Evolutionary conservation across 2,329 filamentous ascomycete species (phyloP).

Genomic region (Xylaria sp.): DNA sequence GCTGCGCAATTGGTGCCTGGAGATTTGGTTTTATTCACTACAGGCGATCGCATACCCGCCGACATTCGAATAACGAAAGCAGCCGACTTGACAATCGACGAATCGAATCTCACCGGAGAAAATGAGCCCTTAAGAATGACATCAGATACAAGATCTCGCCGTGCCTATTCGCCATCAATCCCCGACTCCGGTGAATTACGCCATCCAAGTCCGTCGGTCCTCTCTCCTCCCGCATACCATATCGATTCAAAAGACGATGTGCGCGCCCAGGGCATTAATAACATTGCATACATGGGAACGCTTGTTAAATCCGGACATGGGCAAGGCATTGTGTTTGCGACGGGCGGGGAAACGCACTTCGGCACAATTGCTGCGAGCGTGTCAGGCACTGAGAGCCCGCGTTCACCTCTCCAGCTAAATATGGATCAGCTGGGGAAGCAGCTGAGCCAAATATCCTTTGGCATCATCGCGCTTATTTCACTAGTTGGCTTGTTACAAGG

Average conservation of each 20-base stretch:
- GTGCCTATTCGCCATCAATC: conserved; percentile 44
- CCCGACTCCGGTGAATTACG: conserved; percentile 49
- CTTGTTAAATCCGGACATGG: conserved; percentile 94
- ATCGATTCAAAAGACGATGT: conserved; percentile 72
- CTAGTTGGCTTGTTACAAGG: conserved; percentile 91
- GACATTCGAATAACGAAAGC: conserved; percentile 95
- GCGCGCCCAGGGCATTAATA: conserved; percentile 78
- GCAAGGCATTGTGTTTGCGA: conserved; percentile 96
- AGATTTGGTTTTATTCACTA: conserved; percentile 92
- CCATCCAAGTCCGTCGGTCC: conserved; percentile 55
- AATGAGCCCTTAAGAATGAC: conserved; percentile 91
- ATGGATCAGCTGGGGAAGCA: conserved; percentile 99
- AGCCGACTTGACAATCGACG: conserved; percentile 91
- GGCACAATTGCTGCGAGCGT: conserved; percentile 95
- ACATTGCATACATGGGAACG: conserved; percentile 98
- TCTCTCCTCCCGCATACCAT: conserved; percentile 65
- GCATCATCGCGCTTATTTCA: conserved; percentile 92
- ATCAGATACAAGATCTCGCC: conserved; percentile 65
- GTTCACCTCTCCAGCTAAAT: conserved; percentile 91
- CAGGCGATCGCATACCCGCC: conserved; percentile 94
- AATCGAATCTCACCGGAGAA: conserved; percentile 96
- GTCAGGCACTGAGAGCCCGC: conserved; percentile 92
- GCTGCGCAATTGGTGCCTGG: conserved; percentile 90
- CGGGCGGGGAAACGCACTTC: conserved; percentile 92
- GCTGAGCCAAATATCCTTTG: conserved; percentile 95